Percentiles rank a stretch among this genome's conserved stretches.
phyloP scores from a whole-genome alignment of 2,329 filamentous ascomycete species.

The Colletotrichum scovillei region DNA sequence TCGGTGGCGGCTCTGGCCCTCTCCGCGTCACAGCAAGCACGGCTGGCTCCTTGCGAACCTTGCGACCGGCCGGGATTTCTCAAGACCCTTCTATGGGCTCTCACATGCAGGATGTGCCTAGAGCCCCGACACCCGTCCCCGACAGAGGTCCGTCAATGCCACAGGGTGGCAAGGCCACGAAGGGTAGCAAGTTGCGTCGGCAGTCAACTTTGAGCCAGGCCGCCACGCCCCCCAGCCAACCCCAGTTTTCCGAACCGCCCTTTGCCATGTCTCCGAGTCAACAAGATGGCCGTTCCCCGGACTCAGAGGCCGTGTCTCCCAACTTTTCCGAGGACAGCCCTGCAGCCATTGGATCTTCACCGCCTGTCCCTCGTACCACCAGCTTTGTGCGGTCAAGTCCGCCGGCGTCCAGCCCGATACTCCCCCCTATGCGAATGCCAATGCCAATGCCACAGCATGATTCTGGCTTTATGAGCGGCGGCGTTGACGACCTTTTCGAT shows the following conservation, averaged over 20 bases:
- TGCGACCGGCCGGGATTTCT: slow-evolving; percentile 76
- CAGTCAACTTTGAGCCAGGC: slow-evolving; percentile 68
- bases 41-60: slow-evolving; percentile 85
- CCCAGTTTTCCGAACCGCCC: slow-evolving; percentile 52
- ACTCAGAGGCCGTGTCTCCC: slow-evolving; percentile 64
- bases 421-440: slow-evolving; percentile 71
- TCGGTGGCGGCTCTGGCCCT: slow-evolving; percentile 81
- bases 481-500: slow-evolving; percentile 75
- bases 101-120: slow-evolving; percentile 78
- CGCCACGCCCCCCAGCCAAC: slow-evolving; percentile 47
- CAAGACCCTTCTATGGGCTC: slow-evolving; percentile 55
- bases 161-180: slow-evolving; percentile 44
- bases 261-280: slow-evolving; percentile 58
- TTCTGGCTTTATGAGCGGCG: slow-evolving; percentile 88
- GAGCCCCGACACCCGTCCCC: slow-evolving; percentile 82
- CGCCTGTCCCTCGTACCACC: slow-evolving; percentile 77
- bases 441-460: slow-evolving; percentile 74
- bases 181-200: slow-evolving; percentile 66
- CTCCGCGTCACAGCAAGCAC: slow-evolving; percentile 92
- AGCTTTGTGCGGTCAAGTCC: slow-evolving; percentile 69
- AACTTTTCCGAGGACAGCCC: slow-evolving; percentile 74
- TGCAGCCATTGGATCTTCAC: slow-evolving; percentile 88
- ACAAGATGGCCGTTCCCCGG: slow-evolving; percentile 66
- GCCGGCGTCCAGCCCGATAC: slow-evolving; percentile 82
- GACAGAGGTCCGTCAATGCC: slow-evolving; percentile 48